Evolutionary conservation across 2,329 filamentous ascomycete species (phyloP).

Genomic region (Fusarium decemcellulare): DNA sequence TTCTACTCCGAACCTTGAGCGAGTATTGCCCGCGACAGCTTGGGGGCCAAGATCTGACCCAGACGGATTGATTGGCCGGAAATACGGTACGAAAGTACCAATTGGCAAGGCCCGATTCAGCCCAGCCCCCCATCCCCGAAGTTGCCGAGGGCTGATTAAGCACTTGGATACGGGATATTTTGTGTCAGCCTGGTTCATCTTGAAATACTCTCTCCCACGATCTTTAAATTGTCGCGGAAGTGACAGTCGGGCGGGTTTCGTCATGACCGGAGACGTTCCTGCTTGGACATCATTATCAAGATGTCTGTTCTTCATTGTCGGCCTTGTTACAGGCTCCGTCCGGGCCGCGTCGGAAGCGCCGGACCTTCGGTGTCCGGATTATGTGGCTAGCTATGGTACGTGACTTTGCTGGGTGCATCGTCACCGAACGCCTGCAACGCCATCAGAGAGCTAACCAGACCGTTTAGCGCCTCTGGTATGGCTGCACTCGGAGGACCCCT

Average conservation of each 20-base stretch:
- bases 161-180: too few relatives aligned
- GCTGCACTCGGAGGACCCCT: conserved; percentile 52
- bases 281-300: conserved; percentile 5
- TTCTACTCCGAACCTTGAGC: too few relatives aligned
- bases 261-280: conserved; percentile 20
- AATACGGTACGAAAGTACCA: too few relatives aligned
- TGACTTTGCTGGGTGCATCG: conserved; percentile 3
- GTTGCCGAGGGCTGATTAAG: too few relatives aligned
- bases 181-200: background rate
- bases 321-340: conserved; percentile 13
- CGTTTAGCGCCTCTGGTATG: conserved; percentile 50
- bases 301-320: conserved; percentile 14
- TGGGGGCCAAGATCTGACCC: too few relatives aligned
- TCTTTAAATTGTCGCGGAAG: background rate
- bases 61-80: too few relatives aligned
- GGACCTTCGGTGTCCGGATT: conserved; percentile 45
- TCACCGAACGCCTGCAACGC: background rate
- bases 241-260: conserved; percentile 3
- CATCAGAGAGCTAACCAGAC: background rate
- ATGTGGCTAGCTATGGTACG: conserved; percentile 49
- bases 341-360: conserved; percentile 22
- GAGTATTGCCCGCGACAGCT: too few relatives aligned
- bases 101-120: too few relatives aligned
- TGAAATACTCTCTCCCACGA: background rate
- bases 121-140: too few relatives aligned